Base-by-base conservation (phyloP, 345 rosid genomes). In the Mercurialis annua region DNA sequence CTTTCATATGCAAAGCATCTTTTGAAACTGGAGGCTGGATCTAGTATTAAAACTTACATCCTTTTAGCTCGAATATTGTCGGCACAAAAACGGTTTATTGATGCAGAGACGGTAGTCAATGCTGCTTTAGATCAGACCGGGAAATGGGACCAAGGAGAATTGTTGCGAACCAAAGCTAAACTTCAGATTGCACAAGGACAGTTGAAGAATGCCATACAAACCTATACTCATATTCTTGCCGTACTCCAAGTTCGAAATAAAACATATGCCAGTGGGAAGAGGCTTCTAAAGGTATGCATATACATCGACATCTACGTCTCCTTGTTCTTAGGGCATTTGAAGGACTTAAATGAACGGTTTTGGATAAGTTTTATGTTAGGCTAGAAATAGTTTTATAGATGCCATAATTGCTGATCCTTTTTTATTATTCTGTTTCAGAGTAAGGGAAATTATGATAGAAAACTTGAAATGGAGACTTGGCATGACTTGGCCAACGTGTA, bases 91-190 rank as follows among this genome's bases (percentile, higher is more conserved):
- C 83, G 72, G 73, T 85, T 72, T 67, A 40, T 69, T 52, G 90
- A 84, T 24, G 90, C 89, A 0, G 97, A 86, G 78, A 79, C 72
- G 4, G 74, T 90, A 16, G 74, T 86, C 10, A 79, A 73, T 68
- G 92, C 87, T 16, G 97, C 89, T 36, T 73, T 90, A 65, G 90
- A 88, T 36, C 90, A 90, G 72, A 83, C 90, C 24, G 87, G 90
- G 65, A 88, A 82, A 67, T 90, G 90, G 95, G 90, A 88, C 38
- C 97, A 90, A 57, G 90, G 95, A 73, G 89, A 85, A 69, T 75
- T 90, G 58, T 74, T 90, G 82, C 81, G 86, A 65, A 77, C 92
- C 67, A 88, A 88, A 70, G 95, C 97, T 4, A 90, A 84, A 73
- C 77, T 90, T 47, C 87, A 88, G 72, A 73, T 90, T 74, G 87